Evolutionary conservation across 2,329 filamentous ascomycete species (phyloP), one percentile per base, ranked within the genome.

Genomic region (Bipolaris zeicola): DNA sequence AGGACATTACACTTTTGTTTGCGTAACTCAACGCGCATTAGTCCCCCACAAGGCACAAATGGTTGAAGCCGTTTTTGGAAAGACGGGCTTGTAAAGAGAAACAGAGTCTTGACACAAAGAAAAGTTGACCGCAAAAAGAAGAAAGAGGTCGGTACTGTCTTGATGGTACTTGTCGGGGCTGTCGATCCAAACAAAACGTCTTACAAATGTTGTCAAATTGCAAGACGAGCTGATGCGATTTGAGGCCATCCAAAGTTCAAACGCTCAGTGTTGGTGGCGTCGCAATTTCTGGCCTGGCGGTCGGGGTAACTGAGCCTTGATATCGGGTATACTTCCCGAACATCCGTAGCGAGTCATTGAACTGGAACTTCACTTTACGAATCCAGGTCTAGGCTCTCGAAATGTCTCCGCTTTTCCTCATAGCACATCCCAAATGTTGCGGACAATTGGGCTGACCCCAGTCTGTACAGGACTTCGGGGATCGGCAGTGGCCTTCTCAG

Each of bases 401-500:
- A 16, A 20, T 26, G 31, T 20, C 14, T 47, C 51, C 37, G 18
- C 42, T 38, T 53, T 46, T 13, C 22, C 60, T 83, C 82, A 92
- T 75, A 93, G 79, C 49, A 92, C 80, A 68, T 92, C 89, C 72
- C 91, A 88, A 67, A 94, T 94, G 56, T 88, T 92, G 54, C 90
- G 82, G 49, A 87, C 86, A 58, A 94, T 92, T 3, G 90, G 89
- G 55, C 86, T 87, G 72, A 89, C 88, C 37, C 90, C 89, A 67
- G 85, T 86, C 11, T 88, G 90, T 0, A 89, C 88, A 14, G 90
- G 90, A 71, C 89, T 92, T 65, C 90, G 80, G 13, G 90, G 90
- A 70, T 93, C 81, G 10, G 84, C 82, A 54, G 87, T 85, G 79
- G 77, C 16, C 82, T 84, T 51, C 81, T 87, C 70, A 83, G 88